Conservation (phyloP, 345 rosid species). For the Populus tremula region DNA sequence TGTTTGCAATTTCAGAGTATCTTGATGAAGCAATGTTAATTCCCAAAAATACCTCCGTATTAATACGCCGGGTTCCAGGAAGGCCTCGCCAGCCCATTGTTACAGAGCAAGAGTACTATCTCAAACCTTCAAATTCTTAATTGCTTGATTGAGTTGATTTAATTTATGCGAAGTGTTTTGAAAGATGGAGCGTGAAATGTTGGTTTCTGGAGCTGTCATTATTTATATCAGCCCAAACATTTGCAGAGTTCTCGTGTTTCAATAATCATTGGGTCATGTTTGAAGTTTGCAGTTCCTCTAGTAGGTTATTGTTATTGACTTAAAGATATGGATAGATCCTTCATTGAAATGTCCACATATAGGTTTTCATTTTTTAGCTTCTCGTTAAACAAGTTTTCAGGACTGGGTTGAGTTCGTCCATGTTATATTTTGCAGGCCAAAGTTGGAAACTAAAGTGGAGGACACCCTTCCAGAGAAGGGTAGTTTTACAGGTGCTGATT, state of each 20-base stretch:
- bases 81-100: constrained; percentile 94
- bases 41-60: constrained; percentile 95
- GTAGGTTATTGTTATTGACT: not conserved
- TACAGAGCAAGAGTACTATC: constrained; percentile 75
- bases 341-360: not conserved
- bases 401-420: constrained; percentile 24
- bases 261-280: not conserved
- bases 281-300: not conserved
- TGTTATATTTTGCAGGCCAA: constrained; percentile 58
- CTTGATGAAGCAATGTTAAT: constrained; percentile 91
- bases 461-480: constrained; percentile 47
- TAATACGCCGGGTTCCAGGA: constrained; percentile 98
- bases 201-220: not conserved
- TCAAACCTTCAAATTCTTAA: constrained; percentile 43
- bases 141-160: constrained; percentile 17
- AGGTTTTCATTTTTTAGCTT: not conserved
- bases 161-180: constrained; percentile 9
- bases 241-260: not conserved
- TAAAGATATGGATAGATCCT: not conserved
- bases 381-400: constrained; percentile 8
- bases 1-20: constrained; percentile 88
- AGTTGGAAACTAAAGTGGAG: constrained; percentile 49
- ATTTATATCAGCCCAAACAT: not conserved
- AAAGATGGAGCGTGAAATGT: constrained; percentile 3
- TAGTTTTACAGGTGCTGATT: constrained; percentile 44